Percentiles rank a stretch among this genome's conserved stretches.
phyloP scores from a whole-genome alignment of 768 basidiomycete species.

The Pholiota conissans region DNA sequence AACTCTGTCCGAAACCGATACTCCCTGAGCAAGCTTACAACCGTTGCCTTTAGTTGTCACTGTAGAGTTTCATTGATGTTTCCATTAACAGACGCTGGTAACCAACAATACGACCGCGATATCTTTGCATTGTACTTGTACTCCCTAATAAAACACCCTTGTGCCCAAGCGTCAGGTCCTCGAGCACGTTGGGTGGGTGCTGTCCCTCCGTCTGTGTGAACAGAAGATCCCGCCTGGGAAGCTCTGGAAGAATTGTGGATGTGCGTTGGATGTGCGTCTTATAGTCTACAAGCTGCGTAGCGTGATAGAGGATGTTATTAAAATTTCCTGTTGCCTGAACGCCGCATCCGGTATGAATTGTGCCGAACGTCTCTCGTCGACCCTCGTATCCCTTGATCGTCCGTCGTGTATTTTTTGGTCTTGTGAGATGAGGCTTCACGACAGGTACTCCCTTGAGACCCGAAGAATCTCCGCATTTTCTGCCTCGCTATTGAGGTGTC shows the following conservation, averaged over 20 bases:
- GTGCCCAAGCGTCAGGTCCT: conserved; percentile 53
- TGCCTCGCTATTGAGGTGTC: conserved; percentile 83
- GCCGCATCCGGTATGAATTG: conserved; percentile 58
- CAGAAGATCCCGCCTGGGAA: conserved; percentile 65
- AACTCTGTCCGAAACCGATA: too few relatives aligned
- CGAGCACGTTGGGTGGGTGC: conserved; percentile 54
- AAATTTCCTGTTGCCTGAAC: conserved; percentile 51
- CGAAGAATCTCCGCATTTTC: conserved; percentile 95
- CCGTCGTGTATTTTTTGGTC: conserved; percentile 77
- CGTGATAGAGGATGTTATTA: neutral
- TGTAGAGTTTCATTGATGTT: too few relatives aligned
- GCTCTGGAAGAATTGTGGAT: conserved; percentile 51
- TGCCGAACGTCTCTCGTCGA: conserved; percentile 53
- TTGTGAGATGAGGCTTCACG: conserved; percentile 72
- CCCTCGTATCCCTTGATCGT: conserved; percentile 70
- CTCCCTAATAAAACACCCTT: conserved; percentile 49
- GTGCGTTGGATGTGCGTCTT: conserved; percentile 36
- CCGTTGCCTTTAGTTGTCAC: too few relatives aligned
- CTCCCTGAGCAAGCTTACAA: too few relatives aligned
- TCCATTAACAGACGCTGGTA: too few relatives aligned
- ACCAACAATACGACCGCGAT: too few relatives aligned
- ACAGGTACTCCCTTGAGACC: conserved; percentile 58
- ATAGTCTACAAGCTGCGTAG: neutral
- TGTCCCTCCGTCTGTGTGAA: conserved; percentile 58
- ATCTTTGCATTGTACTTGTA: conserved; percentile 28